Evolutionary conservation across 2,329 filamentous ascomycete species (phyloP).

Genomic region (Hypoxylon sp.): DNA sequence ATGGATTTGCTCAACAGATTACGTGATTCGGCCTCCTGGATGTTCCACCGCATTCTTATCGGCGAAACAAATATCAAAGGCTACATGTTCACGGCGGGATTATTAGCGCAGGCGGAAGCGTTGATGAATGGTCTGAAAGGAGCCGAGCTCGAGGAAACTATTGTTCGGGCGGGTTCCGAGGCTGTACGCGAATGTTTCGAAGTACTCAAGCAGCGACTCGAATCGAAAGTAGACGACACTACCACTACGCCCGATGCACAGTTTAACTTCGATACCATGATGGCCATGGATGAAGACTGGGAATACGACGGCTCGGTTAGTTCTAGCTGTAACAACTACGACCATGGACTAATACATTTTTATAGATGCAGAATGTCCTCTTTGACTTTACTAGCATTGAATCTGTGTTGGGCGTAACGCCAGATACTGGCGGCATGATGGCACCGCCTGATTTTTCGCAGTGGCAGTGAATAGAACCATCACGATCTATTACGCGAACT

Average conservation of each 20-base stretch:
- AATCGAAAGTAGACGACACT: constrained; percentile 26
- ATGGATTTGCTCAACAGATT: constrained; percentile 60
- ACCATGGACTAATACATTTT: constrained; percentile 4
- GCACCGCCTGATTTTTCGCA: constrained; percentile 24
- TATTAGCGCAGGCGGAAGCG: constrained; percentile 59
- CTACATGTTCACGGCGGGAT: constrained; percentile 58
- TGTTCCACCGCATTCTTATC: constrained; percentile 56
- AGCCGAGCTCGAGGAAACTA: constrained; percentile 51
- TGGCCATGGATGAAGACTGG: constrained; percentile 56
- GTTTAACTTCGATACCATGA: constrained; percentile 46
- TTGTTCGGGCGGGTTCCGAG: constrained; percentile 57
- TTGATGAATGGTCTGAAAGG: constrained; percentile 54
- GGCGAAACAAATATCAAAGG: constrained; percentile 70
- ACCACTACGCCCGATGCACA: constrained; percentile 46
- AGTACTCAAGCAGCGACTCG: constrained; percentile 53
- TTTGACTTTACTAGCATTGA: constrained; percentile 48
- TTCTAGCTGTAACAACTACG: not conserved
- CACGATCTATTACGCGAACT: not conserved
- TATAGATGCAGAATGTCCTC: constrained; percentile 42
- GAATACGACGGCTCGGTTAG: constrained; percentile 48
- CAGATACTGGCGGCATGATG: constrained; percentile 21
- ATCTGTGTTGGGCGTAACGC: constrained; percentile 34
- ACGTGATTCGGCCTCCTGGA: constrained; percentile 58
- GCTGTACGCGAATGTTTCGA: constrained; percentile 52
- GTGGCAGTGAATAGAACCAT: constrained; percentile 19